Percentiles rank a stretch among this genome's conserved stretches.
Evolutionary conservation across 441 rosid species (phyloP).

Genomic region (Populus trichocarpa): DNA sequence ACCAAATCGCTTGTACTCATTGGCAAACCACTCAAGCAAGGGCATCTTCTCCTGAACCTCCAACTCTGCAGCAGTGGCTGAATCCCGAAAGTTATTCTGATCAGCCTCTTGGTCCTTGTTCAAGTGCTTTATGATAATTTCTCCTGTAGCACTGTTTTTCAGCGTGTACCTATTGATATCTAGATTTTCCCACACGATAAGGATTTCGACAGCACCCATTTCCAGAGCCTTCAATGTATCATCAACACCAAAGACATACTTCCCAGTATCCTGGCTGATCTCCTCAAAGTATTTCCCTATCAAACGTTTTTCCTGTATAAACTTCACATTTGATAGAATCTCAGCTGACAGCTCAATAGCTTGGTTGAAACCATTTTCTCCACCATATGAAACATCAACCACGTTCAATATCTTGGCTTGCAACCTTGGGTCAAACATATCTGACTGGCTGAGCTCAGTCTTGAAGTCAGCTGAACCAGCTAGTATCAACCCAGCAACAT

Average conservation of each 20-base stretch:
- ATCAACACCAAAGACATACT: conserved; percentile 71
- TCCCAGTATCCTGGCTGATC: conserved; percentile 82
- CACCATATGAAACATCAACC: conserved; percentile 84
- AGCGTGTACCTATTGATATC: conserved; percentile 61
- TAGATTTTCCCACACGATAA: conserved; percentile 83
- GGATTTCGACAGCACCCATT: conserved; percentile 80
- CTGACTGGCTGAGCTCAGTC: conserved; percentile 83
- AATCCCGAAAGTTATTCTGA: conserved; percentile 52
- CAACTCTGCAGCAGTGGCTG: conserved; percentile 42
- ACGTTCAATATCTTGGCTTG: conserved; percentile 82
- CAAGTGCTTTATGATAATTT: conserved; percentile 54
- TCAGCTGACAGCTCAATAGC: conserved; percentile 84
- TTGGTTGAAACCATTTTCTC: conserved; percentile 79
- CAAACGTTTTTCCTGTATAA: conserved; percentile 74
- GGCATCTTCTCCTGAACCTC: conserved; percentile 68
- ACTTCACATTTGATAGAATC: conserved; percentile 74
- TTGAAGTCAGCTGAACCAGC: conserved; percentile 93
- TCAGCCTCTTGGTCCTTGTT: conserved; percentile 67
- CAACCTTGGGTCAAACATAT: conserved; percentile 84
- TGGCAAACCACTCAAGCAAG: conserved; percentile 87
- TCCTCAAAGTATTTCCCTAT: conserved; percentile 86
- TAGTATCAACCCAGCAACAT: conserved; percentile 69
- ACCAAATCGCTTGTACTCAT: conserved; percentile 70
- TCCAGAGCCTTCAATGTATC: conserved; percentile 74
- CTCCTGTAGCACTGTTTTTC: conserved; percentile 54